These are phyloP conservation scores for Evernia prunastri DNA, from an alignment of 495 filamentous ascomycete genomes.

Conservation along the genomic window DNA sequence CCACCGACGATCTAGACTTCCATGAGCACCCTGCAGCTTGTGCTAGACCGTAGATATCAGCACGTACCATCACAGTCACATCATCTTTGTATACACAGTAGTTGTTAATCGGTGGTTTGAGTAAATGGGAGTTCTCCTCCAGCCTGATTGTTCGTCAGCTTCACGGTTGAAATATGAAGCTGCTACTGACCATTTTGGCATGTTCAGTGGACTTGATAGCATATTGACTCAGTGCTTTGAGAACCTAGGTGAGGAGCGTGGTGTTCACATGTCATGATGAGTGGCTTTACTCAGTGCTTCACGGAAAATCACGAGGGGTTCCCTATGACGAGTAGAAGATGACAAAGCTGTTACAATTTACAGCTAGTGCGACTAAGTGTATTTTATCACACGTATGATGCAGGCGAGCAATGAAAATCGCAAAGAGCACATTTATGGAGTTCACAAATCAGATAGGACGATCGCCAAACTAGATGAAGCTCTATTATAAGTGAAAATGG, in stretches of 20 bases:
- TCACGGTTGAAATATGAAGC: not conserved
- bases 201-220: conserved; percentile 57
- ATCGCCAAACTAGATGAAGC: not conserved
- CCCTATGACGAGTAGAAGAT: not conserved
- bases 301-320: not conserved
- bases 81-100: conserved; percentile 86
- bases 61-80: conserved; percentile 66
- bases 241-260: not conserved
- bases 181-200: conserved; percentile 70
- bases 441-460: too few relatives aligned
- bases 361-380: not conserved
- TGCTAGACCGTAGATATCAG: not conserved
- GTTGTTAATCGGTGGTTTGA: conserved; percentile 95
- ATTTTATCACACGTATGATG: too few relatives aligned
- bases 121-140: conserved; percentile 81
- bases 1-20: conserved; percentile 76
- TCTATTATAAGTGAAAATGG: conserved; percentile 26
- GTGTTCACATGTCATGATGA: not conserved
- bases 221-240: conserved; percentile 22
- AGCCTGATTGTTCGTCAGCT: conserved; percentile 54
- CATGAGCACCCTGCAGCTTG: conserved; percentile 1
- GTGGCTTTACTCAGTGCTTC: not conserved
- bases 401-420: too few relatives aligned
- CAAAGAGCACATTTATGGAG: too few relatives aligned
- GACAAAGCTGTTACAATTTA: not conserved